Percentiles rank a stretch among this genome's conserved stretches.
Conservation (phyloP, 2,329 filamentous ascomycete genomes). For the Ampelomyces quisqualis region DNA sequence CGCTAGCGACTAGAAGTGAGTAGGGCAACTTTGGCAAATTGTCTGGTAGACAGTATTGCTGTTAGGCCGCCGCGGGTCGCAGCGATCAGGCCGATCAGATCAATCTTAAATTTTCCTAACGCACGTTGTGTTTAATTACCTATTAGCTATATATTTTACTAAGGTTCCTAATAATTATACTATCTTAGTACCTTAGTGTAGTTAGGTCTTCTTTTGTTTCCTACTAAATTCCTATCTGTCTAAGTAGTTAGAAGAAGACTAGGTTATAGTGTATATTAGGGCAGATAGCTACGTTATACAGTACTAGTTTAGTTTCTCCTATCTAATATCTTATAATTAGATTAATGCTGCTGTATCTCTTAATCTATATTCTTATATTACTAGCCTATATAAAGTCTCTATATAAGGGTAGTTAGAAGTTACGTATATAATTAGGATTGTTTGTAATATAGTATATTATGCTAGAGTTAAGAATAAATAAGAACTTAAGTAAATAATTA, state of each 20-base stretch:
- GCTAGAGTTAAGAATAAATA: conserved; percentile 2
- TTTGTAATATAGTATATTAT: conserved; percentile 3
- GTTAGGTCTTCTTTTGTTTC: conserved; percentile 1
- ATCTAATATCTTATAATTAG: neutral
- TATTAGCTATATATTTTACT: conserved; percentile 2
- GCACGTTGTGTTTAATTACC: conserved; percentile 1
- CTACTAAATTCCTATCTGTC: conserved; percentile 2
- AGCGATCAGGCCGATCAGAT: too few relatives aligned
- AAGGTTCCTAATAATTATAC: neutral
- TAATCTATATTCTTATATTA: conserved; percentile 2
- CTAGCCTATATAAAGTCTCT: conserved; percentile 1
- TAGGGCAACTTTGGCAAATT: too few relatives aligned
- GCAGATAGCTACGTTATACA: conserved; percentile 2
- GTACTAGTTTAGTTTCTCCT: neutral
- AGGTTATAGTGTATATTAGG: conserved; percentile 3
- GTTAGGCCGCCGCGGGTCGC: too few relatives aligned
- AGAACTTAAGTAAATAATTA: conserved; percentile 1
- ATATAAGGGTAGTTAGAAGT: neutral
- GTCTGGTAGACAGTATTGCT: too few relatives aligned
- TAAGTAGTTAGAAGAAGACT: conserved; percentile 3
- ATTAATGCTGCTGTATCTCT: conserved; percentile 1
- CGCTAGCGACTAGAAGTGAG: too few relatives aligned
- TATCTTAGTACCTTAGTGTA: neutral
- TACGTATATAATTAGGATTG: neutral
- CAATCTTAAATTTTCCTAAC: too few relatives aligned